Evolutionary conservation across 1,139 yeast species (phyloP).

Genomic region (Hyphopichia wangnamkhiaoensis): DNA sequence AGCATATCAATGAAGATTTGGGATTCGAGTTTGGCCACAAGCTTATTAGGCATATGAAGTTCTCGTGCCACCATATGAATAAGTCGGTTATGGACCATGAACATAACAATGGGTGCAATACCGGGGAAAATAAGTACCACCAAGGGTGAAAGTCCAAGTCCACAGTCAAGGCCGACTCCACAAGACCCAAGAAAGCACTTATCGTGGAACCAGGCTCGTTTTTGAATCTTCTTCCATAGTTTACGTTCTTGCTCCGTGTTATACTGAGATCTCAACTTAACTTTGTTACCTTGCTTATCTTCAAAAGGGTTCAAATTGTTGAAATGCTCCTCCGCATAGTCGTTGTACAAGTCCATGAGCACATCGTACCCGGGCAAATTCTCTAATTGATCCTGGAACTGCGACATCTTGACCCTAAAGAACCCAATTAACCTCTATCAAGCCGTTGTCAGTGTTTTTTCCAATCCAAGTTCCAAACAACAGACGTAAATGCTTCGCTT

Average conservation of each 20-base stretch:
- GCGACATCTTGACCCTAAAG: conserved; percentile 19
- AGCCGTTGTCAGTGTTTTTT: no score
- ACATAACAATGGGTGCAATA: conserved; percentile 80
- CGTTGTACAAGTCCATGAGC: conserved; percentile 60
- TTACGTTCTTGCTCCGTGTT: conserved; percentile 62
- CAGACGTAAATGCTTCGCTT: no score
- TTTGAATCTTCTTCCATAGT: conserved; percentile 71
- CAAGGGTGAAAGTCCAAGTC: conserved; percentile 74
- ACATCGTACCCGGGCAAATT: conserved; percentile 58
- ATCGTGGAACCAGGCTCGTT: conserved; percentile 84
- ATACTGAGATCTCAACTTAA: conserved; percentile 57
- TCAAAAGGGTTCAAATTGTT: conserved; percentile 68
- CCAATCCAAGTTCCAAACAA: no score
- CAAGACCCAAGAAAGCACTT: conserved; percentile 77
- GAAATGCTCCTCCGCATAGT: conserved; percentile 63
- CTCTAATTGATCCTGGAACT: conserved; percentile 44
- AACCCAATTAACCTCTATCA: not conserved
- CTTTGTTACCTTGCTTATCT: conserved; percentile 56
- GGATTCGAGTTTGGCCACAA: conserved; percentile 69
- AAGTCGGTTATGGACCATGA: conserved; percentile 69
- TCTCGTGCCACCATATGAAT: conserved; percentile 56
- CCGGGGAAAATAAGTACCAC: conserved; percentile 67
- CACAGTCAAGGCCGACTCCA: conserved; percentile 67
- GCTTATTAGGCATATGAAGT: conserved; percentile 57
- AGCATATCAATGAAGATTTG: conserved; percentile 73